Percentiles rank a stretch among this genome's conserved stretches.
phyloP scores from a whole-genome alignment of 305 asterid species.

The Solanum aculeatissimum region DNA sequence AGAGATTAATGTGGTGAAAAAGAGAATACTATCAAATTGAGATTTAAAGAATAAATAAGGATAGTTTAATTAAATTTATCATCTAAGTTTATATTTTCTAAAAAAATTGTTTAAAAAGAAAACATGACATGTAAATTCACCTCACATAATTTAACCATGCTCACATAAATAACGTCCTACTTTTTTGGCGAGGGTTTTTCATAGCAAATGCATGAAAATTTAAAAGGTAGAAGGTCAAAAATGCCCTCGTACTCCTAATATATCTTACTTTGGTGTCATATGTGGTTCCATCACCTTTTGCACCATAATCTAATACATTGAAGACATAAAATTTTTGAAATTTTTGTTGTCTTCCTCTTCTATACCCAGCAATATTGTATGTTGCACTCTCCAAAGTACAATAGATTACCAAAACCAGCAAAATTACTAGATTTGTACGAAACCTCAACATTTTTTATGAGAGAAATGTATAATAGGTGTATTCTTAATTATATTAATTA shows the following conservation, averaged over 20 bases:
- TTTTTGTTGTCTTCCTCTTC: background rate
- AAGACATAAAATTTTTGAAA: background rate
- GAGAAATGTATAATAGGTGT: background rate
- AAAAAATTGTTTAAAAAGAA: background rate
- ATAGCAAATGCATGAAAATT: background rate
- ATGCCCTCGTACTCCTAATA: background rate
- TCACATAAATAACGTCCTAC: background rate
- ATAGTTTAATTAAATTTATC: background rate
- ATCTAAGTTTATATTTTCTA: background rate
- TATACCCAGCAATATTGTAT: background rate
- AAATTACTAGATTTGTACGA: background rate
- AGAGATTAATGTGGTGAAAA: background rate
- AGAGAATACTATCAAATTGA: background rate
- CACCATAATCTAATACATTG: background rate
- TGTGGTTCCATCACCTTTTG: background rate
- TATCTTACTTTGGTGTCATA: constrained; percentile 2
- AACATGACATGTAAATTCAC: background rate
- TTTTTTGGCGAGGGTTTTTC: background rate
- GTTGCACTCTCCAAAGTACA: background rate
- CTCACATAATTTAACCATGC: background rate
- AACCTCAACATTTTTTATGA: background rate
- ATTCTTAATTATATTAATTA: background rate
- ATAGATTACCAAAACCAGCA: background rate
- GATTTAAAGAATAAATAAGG: background rate
- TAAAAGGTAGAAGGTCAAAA: too few species aligned